Base-by-base conservation (phyloP, 2,329 filamentous ascomycete genomes). In the Ceratocystis harringtonii region DNA sequence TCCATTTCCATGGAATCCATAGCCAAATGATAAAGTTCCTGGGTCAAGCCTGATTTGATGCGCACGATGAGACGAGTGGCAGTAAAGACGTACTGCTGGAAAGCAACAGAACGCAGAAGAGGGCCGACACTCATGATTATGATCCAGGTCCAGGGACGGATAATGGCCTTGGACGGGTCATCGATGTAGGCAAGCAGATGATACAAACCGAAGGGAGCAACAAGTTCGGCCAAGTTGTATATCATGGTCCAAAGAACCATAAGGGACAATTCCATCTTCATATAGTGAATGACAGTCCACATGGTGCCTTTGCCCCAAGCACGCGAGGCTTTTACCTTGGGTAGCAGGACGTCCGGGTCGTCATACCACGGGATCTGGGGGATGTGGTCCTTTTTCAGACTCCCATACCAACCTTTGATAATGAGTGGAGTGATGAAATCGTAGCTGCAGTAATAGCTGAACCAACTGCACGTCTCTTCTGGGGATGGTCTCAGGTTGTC, bases 51-150 rank as follows among this genome's bases (percentile, higher is more conserved):
- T 32, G 81, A 77, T 69, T 82, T 83, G 65, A 83, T 73, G 30
- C 82, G 79, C n/a, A 69, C 80, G 43, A 83, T 73, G 55, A 84
- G 61, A 32, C 68, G 76, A 1, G 81, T 84, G 5, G 80, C 80
- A 1, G 75, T 80, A 69, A 84, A 84, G 43, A 84, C 76, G 70
- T 84, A 84, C 69, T 81, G 80, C 70, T 84, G 81, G 68, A 79
- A 81, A 64, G 76, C 71, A 55, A 83, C 69, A 2, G 82, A 81
- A 15, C 79, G 78, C 2, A 73, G 70, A 50, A 78, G 69, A 19
- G 68, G 68, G 6, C 81, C 81, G 45, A 77, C 64, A 66, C 83
- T 83, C 67, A 84, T 75, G 43, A 84, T 74, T 1, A 78, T 68
- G 7, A 84, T 72, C 81, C 81, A 84, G 58, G 81, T 69, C 74